These are phyloP conservation scores for Microdochium trichocladiopsis DNA, from an alignment of 2,329 filamentous ascomycete genomes.

Conservation along the genomic window DNA sequence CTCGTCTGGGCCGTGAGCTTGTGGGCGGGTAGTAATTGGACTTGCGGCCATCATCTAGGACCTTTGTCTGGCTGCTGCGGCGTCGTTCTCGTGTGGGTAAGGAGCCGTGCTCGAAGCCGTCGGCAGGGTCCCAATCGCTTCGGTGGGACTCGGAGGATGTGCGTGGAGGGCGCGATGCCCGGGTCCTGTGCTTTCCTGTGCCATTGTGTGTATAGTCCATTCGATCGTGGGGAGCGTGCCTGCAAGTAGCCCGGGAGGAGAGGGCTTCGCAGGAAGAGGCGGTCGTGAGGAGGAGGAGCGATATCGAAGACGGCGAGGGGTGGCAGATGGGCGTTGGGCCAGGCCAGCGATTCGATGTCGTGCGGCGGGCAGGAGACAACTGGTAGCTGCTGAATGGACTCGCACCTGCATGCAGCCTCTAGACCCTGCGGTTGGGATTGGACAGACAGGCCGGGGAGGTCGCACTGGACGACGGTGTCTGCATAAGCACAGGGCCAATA, in stretches of 20 bases:
- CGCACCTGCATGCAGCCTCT: neutral
- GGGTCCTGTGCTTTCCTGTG: neutral
- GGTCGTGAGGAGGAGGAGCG: neutral
- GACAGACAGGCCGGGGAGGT: neutral
- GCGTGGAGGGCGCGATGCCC: neutral
- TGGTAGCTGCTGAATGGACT: slow-evolving; percentile 1
- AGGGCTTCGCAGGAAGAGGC: neutral
- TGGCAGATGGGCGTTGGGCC: neutral
- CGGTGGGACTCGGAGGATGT: neutral
- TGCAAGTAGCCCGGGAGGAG: neutral
- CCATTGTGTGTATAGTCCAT: slow-evolving; percentile 1
- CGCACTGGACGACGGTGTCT: neutral
- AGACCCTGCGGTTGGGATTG: neutral
- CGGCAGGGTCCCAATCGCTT: neutral
- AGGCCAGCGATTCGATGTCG: neutral
- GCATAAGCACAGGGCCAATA: neutral
- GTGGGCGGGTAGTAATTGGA: neutral
- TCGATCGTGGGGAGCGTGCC: neutral
- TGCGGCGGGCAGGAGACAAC: neutral
- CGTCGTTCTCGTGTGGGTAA: neutral
- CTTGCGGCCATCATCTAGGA: neutral
- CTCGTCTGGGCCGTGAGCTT: neutral
- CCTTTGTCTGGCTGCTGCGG: neutral
- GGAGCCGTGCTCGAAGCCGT: neutral
- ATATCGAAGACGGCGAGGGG: neutral